Percentiles rank a stretch among this genome's conserved stretches.
Conservation (phyloP, 495 filamentous ascomycete species). For the Annulohypoxylon stygium region DNA sequence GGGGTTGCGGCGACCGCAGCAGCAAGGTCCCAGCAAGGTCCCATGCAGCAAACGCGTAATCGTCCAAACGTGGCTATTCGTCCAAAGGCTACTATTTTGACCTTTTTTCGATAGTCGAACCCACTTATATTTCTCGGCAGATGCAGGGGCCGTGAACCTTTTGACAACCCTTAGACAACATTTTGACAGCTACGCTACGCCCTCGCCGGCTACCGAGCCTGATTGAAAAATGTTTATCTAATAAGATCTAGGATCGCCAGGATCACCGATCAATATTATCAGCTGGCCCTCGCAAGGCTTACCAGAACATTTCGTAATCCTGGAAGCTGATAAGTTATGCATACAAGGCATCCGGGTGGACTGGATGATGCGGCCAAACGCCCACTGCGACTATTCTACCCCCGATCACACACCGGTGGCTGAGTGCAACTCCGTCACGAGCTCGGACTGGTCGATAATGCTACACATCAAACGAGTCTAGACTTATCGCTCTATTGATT, state of each 20-base stretch:
- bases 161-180: background rate
- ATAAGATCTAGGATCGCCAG: slow-evolving; percentile 15
- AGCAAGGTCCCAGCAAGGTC: slow-evolving; percentile 18
- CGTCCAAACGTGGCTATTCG: slow-evolving; percentile 16
- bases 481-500: slow-evolving; percentile 4
- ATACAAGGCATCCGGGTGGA: slow-evolving; percentile 24
- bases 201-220: background rate
- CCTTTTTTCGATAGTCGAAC: slow-evolving; percentile 1
- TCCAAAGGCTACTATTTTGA: slow-evolving; percentile 14
- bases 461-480: slow-evolving; percentile 21
- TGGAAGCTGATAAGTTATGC: slow-evolving; percentile 27
- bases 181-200: background rate
- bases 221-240: slow-evolving; percentile 38
- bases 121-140: slow-evolving; percentile 24
- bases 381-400: background rate
- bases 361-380: slow-evolving; percentile 25
- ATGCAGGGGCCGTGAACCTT: slow-evolving; percentile 13
- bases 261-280: slow-evolving; percentile 20
- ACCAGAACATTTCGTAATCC: slow-evolving; percentile 36
- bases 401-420: slow-evolving; percentile 5
- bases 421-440: slow-evolving; percentile 24
- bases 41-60: slow-evolving; percentile 44
- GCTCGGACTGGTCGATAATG: slow-evolving; percentile 17
- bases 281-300: slow-evolving; percentile 29
- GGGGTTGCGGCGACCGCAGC: slow-evolving; percentile 18